Conservation (phyloP, 306 rosid genomes). For the Dryas drummondii region DNA sequence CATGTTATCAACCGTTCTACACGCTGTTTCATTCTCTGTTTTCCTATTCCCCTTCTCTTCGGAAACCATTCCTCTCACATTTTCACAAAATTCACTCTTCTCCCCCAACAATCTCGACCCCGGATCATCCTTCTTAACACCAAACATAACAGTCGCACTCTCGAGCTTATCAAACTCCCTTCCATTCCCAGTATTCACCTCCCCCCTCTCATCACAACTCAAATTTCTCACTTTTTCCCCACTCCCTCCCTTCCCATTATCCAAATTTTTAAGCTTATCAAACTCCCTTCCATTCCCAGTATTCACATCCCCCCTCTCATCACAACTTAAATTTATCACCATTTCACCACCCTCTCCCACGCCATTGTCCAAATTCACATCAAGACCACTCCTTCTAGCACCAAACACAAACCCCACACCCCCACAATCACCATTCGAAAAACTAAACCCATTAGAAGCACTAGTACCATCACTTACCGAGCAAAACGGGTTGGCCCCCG, state of each 20-base stretch:
- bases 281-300: too few relatives aligned
- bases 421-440: conserved; percentile 8
- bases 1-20: conserved; percentile 7
- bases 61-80: conserved; percentile 15
- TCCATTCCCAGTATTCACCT: conserved; percentile 20
- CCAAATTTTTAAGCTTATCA: conserved; percentile 22
- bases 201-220: conserved; percentile 8
- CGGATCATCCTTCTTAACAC: conserved; percentile 26
- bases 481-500: conserved; percentile 49
- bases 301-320: background rate
- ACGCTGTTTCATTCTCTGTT: conserved; percentile 20
- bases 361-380: conserved; percentile 29
- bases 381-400: conserved; percentile 6
- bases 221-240: conserved; percentile 15
- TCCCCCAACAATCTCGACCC: conserved; percentile 20
- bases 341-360: conserved; percentile 8
- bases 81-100: conserved; percentile 15
- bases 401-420: conserved; percentile 19
- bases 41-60: conserved; percentile 23
- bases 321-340: conserved; percentile 10
- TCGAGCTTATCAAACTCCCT: conserved; percentile 26
- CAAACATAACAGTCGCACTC: conserved; percentile 41
- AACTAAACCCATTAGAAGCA: conserved; percentile 17
- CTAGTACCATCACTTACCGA: conserved; percentile 26
- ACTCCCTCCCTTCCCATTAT: conserved; percentile 13